These are phyloP conservation scores for Penicillium salamii DNA, from an alignment of 495 filamentous ascomycete species.

Conservation along the genomic window DNA sequence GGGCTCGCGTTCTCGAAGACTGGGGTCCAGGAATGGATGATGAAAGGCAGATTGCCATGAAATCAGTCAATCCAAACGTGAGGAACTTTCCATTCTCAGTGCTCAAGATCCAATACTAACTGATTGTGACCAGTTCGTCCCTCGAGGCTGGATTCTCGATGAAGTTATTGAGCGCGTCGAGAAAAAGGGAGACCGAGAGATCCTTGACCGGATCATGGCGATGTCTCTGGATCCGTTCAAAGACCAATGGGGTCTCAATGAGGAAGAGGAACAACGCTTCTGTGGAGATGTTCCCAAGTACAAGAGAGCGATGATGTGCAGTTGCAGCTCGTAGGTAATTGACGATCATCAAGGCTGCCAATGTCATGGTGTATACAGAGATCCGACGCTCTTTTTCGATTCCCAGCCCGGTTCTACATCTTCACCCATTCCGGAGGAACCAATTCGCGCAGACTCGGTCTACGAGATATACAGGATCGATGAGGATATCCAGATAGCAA, in stretches of 20 bases:
- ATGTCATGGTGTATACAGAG: not conserved
- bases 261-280: conserved; percentile 75
- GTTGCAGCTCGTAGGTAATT: conserved; percentile 58
- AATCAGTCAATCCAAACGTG: conserved; percentile 77
- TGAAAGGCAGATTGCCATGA: conserved; percentile 70
- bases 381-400: no score
- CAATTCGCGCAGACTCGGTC: no score
- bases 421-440: no score
- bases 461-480: no score
- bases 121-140: conserved; percentile 58
- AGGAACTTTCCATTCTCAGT: not conserved
- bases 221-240: conserved; percentile 81
- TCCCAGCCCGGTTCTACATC: no score
- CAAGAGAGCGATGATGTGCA: conserved; percentile 83
- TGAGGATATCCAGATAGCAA: not conserved
- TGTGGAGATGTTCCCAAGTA: conserved; percentile 81
- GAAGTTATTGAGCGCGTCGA: conserved; percentile 88
- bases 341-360: no score
- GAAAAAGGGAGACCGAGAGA: conserved; percentile 73
- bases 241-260: conserved; percentile 69
- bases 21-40: conserved; percentile 59
- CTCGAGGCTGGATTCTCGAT: conserved; percentile 87
- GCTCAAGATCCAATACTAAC: not conserved
- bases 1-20: conserved; percentile 63
- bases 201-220: conserved; percentile 71